Evolutionary conservation across 164 flowering plant genomes (phyloP).

Genomic region (Tetracentron sinense): DNA sequence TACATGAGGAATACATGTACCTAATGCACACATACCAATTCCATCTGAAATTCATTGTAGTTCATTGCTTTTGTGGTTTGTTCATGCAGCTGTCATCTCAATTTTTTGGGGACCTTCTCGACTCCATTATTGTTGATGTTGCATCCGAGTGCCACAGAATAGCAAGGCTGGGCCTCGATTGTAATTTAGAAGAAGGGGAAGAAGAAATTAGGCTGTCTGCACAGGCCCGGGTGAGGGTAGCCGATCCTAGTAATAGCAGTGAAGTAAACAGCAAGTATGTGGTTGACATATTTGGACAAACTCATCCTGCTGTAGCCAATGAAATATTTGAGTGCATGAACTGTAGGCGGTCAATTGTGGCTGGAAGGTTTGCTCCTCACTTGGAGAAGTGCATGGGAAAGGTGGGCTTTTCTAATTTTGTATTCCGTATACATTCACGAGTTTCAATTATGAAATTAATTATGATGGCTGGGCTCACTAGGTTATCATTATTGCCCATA

Average conservation of each 20-base stretch:
- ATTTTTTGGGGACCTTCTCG: slow-evolving; percentile 51
- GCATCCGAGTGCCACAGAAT: slow-evolving; percentile 77
- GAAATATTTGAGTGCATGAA: slow-evolving; percentile 96
- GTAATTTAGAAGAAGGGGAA: slow-evolving; percentile 54
- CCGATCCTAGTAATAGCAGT: slow-evolving; percentile 68
- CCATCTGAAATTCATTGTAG: neutral
- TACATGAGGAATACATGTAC: neutral
- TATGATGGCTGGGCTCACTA: neutral
- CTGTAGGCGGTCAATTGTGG: slow-evolving; percentile 76
- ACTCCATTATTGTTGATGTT: slow-evolving; percentile 63
- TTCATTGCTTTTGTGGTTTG: neutral
- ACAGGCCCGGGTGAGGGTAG: slow-evolving; percentile 72
- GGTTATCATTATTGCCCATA: neutral
- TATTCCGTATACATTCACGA: neutral
- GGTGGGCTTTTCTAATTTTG: slow-evolving; percentile 34
- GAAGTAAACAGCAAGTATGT: slow-evolving; percentile 78
- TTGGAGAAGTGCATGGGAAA: slow-evolving; percentile 98
- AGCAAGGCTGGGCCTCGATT: slow-evolving; percentile 66
- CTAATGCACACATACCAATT: neutral
- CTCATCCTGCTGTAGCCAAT: slow-evolving; percentile 84
- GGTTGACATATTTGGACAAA: slow-evolving; percentile 94
- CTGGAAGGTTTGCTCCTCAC: slow-evolving; percentile 98
- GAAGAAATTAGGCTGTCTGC: slow-evolving; percentile 85
- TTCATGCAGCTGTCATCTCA: slow-evolving; percentile 2
- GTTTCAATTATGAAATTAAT: neutral